Base-by-base conservation (phyloP, 345 rosid genomes). In the Eutrema japonicum region DNA sequence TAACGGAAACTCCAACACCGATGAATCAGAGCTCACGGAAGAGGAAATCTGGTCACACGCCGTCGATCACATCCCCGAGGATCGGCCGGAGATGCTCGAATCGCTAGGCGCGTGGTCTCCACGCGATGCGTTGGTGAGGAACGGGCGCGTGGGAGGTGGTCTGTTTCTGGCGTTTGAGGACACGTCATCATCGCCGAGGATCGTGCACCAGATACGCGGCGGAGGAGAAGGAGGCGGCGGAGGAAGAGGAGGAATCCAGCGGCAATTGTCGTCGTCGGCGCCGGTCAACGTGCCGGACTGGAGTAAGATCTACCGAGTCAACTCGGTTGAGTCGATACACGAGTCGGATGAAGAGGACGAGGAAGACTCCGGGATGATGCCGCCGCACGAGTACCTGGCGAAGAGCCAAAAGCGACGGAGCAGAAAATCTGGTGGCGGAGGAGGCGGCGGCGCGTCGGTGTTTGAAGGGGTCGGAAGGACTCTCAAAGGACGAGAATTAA, bases 211-310 rank as follows among this genome's bases (percentile, higher is more conserved):
- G 83, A 80, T 79, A 73, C 82, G 90, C 18, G 80, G 87, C 45
- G 80, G 77, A 46, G 76, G 65, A 64, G 70, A 30, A 3, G 80
- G 36, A 13, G 79, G 72, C 59, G 49, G 64, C 8, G 27, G 51
- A 3, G 72, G 53, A n/a, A 64, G 61, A 55, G 72, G 61, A 5
- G 30, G 37, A 8, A 4, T 2, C 0, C 61, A 51, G 36, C 5
- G 77, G 45, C 68, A 78, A 48, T 41, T 81, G 7, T 79, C 75
- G 11, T 72, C 89, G 32, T 94, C 98, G 47, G 96, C 90, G 8
- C 98, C 98, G 7, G 73, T 94, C 69, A 85, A 91, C 83, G 97
- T 94, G 18, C 98, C 98, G 32, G 96, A 92, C 56, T 94, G 98
- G 98, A 87, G 96, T 82, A 83, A 88, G 85, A 88, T 94, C 3